A percentile compares a stretch with the other conserved stretches of the same genome.
These are phyloP conservation scores for Rhazya stricta DNA, from an alignment of 257 asterid species.

Conservation along the genomic window DNA sequence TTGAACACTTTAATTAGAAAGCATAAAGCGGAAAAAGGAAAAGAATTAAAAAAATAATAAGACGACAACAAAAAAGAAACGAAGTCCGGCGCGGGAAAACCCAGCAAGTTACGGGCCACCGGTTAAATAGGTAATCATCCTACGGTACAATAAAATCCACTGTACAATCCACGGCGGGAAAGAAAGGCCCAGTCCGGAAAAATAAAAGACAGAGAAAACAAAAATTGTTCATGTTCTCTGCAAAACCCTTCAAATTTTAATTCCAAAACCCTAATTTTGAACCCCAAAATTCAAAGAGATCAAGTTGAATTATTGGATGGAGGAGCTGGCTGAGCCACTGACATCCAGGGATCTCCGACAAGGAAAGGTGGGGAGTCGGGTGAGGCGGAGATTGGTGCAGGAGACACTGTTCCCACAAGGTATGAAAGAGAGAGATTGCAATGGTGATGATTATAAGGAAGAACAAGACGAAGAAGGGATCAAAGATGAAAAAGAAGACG, in stretches of 20 bases:
- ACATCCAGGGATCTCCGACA: slow-evolving; percentile 6
- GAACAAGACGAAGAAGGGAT: slow-evolving; percentile 22
- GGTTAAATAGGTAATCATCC: neutral
- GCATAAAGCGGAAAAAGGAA: neutral
- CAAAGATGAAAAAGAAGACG: slow-evolving; percentile 42
- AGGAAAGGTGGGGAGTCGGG: slow-evolving; percentile 40
- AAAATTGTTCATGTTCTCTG: neutral
- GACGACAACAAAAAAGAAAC: no score
- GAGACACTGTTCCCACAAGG: slow-evolving; percentile 57
- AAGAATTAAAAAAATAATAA: no score
- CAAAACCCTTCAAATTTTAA: neutral
- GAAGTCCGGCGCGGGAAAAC: neutral
- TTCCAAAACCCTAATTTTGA: slow-evolving; percentile 11
- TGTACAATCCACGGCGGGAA: neutral
- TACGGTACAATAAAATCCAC: neutral
- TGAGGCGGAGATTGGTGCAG: slow-evolving; percentile 61
- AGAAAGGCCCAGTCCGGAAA: neutral
- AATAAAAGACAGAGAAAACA: neutral
- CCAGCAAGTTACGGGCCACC: neutral
- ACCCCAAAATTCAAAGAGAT: neutral
- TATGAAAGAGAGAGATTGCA: slow-evolving; percentile 26
- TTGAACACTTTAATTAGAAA: no score
- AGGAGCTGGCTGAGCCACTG: slow-evolving; percentile 9
- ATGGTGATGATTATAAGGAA: slow-evolving; percentile 16
- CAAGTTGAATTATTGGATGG: slow-evolving; percentile 10